phyloP scores from a whole-genome alignment of 2,329 filamentous ascomycete species.

The Fusarium sp. region DNA sequence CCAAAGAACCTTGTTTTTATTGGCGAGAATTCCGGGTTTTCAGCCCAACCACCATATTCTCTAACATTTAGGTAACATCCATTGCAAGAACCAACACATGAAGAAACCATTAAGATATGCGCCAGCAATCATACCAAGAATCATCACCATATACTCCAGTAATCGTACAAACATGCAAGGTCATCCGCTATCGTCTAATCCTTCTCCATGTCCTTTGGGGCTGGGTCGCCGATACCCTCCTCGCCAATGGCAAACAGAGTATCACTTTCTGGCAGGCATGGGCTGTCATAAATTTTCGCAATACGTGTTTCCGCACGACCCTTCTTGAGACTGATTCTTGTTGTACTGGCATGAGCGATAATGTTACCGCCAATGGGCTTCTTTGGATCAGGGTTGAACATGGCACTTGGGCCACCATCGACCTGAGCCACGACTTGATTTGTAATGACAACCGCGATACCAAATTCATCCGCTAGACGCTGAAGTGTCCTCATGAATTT shows the following conservation, averaged over 20 bases:
- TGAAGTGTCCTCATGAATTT: constrained; percentile 90
- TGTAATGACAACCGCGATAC: constrained; percentile 97
- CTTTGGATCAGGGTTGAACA: constrained; percentile 99
- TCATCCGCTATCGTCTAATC: constrained; percentile 55
- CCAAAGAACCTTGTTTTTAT: background rate
- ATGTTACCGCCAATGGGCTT: constrained; percentile 99
- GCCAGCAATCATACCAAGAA: constrained; percentile 45
- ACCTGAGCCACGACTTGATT: constrained; percentile 99
- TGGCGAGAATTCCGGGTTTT: background rate
- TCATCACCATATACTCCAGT: constrained; percentile 35
- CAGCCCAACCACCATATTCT: constrained; percentile 1
- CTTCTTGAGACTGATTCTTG: constrained; percentile 93
- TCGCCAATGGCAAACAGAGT: constrained; percentile 97
- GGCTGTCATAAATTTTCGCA: constrained; percentile 99
- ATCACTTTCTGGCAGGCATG: constrained; percentile 95
- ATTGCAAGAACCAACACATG: constrained; percentile 7
- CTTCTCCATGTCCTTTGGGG: constrained; percentile 94
- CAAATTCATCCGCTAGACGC: constrained; percentile 82
- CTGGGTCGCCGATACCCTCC: constrained; percentile 95
- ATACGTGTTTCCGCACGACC: constrained; percentile 94
- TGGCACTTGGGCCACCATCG: constrained; percentile 92
- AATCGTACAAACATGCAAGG: constrained; percentile 26
- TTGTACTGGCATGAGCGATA: constrained; percentile 97
- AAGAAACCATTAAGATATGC: constrained; percentile 38
- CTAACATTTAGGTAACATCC: background rate